Base-by-base conservation (phyloP, 345 rosid genomes). In the Pistacia vera region DNA sequence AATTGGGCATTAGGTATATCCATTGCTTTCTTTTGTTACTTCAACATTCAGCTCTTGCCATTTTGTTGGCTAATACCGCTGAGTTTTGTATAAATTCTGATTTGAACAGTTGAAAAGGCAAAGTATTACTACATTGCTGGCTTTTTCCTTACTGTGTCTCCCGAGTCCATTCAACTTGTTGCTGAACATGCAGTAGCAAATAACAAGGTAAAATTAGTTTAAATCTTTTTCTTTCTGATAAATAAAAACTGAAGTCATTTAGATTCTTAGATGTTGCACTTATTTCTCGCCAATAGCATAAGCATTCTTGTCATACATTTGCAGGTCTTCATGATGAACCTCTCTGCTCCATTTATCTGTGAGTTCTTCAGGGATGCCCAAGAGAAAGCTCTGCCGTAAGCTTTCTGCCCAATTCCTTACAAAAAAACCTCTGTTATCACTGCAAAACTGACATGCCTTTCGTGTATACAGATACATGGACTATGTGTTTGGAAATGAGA, bases 271-370 rank as follows among this genome's bases (percentile, higher is more conserved):
- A 14, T 52, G 38, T 25, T 38, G 3, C 36, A 13, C 48, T 44
- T 78, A 30, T 16, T 46, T 22, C 51, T 73, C 63, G 72, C 46
- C 68, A 52, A 35, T 73, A 7, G 62, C 28, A 64, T 76, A 22
- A 56, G 33, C 38, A 61, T 35, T 28, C 65, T 59, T 75, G 54
- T 71, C 62, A 73, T 70, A 20, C 79, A 55, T 72, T 4, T 80
- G 65, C 86, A 95, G 99, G 83, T 90, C 65, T 95, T 95, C 81
- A 49, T 78, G 59, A 95, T 90, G 97, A 95, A 95, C 83, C 99
- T 93, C 68, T 92, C 99, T 83, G 99, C 98, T 77, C 93, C 98
- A 70, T 95, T 95, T 84, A 91, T 95, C 81, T 93, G 99, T n/a
- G 99, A 95, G 86, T 95, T 95, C 88, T 95, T 95, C 89, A 93